These are phyloP conservation scores for Rhodosporidiobolus sp. DNA, from an alignment of 768 basidiomycete genomes.

Conservation along the genomic window DNA sequence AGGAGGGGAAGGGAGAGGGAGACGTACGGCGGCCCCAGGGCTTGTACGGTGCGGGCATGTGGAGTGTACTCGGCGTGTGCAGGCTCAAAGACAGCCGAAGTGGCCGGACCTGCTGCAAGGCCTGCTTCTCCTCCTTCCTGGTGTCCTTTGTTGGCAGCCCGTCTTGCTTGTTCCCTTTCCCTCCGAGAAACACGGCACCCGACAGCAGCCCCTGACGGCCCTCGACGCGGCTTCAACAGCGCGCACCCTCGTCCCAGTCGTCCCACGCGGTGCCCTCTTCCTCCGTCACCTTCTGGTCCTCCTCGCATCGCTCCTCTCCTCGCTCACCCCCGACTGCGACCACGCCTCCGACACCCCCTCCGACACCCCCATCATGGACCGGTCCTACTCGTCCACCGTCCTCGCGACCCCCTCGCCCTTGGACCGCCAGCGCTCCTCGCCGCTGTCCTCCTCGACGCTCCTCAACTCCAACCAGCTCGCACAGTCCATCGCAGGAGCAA, in stretches of 20 bases:
- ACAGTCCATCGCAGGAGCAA: slow-evolving; percentile 3
- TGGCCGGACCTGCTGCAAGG: too few relatives aligned
- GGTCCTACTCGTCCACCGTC: slow-evolving; percentile 22
- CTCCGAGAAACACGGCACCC: not conserved
- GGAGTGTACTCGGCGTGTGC: not conserved
- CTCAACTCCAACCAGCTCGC: slow-evolving; percentile 25
- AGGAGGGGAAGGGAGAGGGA: not conserved
- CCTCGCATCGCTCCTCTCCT: not conserved
- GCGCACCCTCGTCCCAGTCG: not conserved
- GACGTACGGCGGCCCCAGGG: slow-evolving; percentile 40
- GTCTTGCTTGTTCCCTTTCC: not conserved
- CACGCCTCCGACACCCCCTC: not conserved
- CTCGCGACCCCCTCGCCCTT: slow-evolving; percentile 29
- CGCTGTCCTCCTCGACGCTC: slow-evolving; percentile 12
- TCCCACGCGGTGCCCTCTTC: not conserved
- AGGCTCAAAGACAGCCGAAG: not conserved
- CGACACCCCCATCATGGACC: slow-evolving; percentile 6
- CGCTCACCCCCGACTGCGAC: not conserved
- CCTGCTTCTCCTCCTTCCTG: too few relatives aligned
- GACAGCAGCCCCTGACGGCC: not conserved
- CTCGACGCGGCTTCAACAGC: slow-evolving; percentile 18
- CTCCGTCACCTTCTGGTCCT: not conserved
- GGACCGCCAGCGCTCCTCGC: slow-evolving; percentile 9
- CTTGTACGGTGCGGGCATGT: not conserved
- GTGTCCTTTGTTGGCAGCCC: too few relatives aligned